A percentile compares a stretch with the other conserved stretches of the same genome.
Conservation (phyloP, 208 protist genomes). For the Herpetomonas tarakana region DNA sequence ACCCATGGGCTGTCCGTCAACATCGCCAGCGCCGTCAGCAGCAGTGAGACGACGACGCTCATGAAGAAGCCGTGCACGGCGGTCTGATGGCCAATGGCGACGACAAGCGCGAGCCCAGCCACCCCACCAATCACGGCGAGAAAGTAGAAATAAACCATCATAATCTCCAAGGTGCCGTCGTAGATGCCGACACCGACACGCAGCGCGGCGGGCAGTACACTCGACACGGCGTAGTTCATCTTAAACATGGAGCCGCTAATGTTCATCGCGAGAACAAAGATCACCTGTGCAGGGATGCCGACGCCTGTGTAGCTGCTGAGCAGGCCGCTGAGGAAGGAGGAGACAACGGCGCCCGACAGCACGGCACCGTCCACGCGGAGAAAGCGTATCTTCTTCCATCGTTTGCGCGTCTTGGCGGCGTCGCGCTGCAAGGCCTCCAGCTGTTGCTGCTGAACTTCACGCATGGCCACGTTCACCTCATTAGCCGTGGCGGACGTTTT, state of each 20-base stretch:
- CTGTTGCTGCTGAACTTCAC: constrained; percentile 18
- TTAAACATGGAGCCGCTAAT: constrained; percentile 26
- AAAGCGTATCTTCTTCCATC: constrained; percentile 16
- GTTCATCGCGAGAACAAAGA: constrained; percentile 27
- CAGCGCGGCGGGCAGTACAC: constrained; percentile 17
- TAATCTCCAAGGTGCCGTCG: constrained; percentile 11
- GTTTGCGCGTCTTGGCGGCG: constrained; percentile 1
- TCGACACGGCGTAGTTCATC: constrained; percentile 32
- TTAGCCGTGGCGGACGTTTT: constrained; percentile 11
- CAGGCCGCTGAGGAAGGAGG: constrained; percentile 29
- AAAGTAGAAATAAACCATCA: constrained; percentile 19
- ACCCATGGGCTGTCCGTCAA: constrained; percentile 10
- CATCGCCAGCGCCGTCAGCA: constrained; percentile 8
- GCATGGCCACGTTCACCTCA: constrained; percentile 16
- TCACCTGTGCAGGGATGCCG: constrained; percentile 19
- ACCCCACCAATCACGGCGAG: constrained; percentile 21
- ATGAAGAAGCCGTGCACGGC: constrained; percentile 7
- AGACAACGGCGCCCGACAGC: constrained; percentile 19
- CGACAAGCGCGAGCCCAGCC: constrained; percentile 18
- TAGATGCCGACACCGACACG: constrained; percentile 18
- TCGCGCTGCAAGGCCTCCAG: constrained; percentile 14
- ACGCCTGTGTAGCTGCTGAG: constrained; percentile 29
- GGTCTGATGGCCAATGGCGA: constrained; percentile 14
- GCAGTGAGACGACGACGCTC: constrained; percentile 7
- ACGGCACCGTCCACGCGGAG: constrained; percentile 26